A percentile compares a stretch with the other conserved stretches of the same genome.
Conservation (phyloP, 805 yeast genomes). For the Candida sakaeoensis region DNA sequence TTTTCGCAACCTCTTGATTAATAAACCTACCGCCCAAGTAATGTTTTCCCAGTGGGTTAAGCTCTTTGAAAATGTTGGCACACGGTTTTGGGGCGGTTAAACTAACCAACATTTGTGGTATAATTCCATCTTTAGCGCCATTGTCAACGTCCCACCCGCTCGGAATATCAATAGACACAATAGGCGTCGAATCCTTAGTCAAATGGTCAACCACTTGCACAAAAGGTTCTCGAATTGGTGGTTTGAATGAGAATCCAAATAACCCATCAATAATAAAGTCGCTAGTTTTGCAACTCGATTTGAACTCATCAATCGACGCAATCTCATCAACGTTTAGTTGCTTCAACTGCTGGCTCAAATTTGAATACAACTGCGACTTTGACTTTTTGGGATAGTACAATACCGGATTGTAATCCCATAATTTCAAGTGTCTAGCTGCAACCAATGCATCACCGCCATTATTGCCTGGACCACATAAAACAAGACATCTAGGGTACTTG, state of each 20-base stretch:
- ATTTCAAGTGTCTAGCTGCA: conserved; percentile 83
- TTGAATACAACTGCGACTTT: conserved; percentile 52
- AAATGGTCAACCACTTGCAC: conserved; percentile 34
- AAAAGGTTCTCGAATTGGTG: conserved; percentile 83
- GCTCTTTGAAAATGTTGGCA: conserved; percentile 42
- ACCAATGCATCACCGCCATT: conserved; percentile 97
- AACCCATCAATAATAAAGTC: conserved; percentile 63
- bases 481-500: conserved; percentile 41
- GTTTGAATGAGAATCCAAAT: conserved; percentile 91
- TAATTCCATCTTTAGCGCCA: conserved; percentile 60
- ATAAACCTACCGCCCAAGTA: conserved; percentile 92
- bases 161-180: conserved; percentile 85
- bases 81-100: conserved; percentile 95
- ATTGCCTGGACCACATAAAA: conserved; percentile 93
- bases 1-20: conserved; percentile 58
- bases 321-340: conserved; percentile 61
- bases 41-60: conserved; percentile 41
- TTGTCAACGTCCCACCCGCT: conserved; percentile 96
- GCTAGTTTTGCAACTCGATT: conserved; percentile 20
- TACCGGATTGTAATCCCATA: conserved; percentile 66
- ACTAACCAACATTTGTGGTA: conserved; percentile 70
- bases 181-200: conserved; percentile 44
- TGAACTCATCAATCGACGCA: conserved; percentile 32
- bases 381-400: conserved; percentile 73
- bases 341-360: conserved; percentile 62